Evolutionary conservation across 306 rosid genomes (phyloP), one percentile per base, ranked within the genome.

Genomic region (Lathyrus oleraceus): DNA sequence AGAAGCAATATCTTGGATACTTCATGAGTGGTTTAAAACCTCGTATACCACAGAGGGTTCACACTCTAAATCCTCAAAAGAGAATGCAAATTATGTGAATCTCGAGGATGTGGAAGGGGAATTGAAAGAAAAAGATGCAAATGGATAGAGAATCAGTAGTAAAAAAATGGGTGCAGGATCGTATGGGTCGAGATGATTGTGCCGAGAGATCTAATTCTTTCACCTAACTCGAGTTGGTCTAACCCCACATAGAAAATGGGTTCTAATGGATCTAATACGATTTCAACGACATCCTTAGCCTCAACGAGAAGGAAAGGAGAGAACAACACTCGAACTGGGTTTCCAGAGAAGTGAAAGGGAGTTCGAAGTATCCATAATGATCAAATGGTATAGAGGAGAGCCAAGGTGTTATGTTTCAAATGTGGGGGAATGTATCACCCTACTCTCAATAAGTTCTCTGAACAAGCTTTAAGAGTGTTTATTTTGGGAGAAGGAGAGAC

Each of bases 211-310:
- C 19, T 8, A 13, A 45, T 5, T 5, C 8, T 0, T 14, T 13
- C 6, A 25, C 28, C 28, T 25, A 25, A 25, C 28, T 25, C 2
- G 4, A 4, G 3, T 0, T 25, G 4, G 0, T 14, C 2, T 13
- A 14, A 14, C 19, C 8, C 51, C 2, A 45, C 8, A 0, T 6
- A 43, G 0, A 45, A 45, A 14, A 14, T 1, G 6, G 8, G 19
- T 45, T 14, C 17, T 4, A 13, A 3, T 12, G 51, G 19, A 5
- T 45, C 51, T 4, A 45, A 4, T 6, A 2, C 1, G 0, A 45
- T 12, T 14, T 1, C 51, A 1, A 13, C 19, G 4, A 0, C 51
- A 0, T 14, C 8, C 0, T 1, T 4, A 1, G 8, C 51, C 0
- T 45, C 19, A 13, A 14, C 19, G 51, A 7, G 5, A 2, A 0